These are phyloP conservation scores for Oryza officinalis DNA, from an alignment of 176 grass and related monocot genomes.

Conservation along the genomic window DNA sequence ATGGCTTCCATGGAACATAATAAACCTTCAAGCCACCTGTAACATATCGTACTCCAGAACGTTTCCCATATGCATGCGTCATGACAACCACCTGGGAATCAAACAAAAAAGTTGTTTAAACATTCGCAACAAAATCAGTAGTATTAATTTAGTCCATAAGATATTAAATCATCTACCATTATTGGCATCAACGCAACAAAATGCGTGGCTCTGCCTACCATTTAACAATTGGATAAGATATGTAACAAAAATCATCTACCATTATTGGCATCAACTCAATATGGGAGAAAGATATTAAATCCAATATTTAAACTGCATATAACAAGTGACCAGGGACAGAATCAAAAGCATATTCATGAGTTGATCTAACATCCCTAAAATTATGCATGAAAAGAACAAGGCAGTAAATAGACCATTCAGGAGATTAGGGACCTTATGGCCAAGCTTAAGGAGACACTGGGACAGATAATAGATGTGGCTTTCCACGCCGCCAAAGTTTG, in stretches of 20 bases:
- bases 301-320: conserved; percentile 4
- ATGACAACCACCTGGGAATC: conserved; percentile 79
- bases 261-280: not conserved
- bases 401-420: not conserved
- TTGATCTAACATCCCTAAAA: not conserved
- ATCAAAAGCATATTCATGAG: conserved; percentile 8
- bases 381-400: not conserved
- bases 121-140: not conserved
- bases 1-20: conserved; percentile 88
- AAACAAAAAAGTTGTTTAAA: not conserved
- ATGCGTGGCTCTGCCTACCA: not conserved
- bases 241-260: not conserved
- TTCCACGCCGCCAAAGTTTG: conserved; percentile 92
- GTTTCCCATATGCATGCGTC: conserved; percentile 94
- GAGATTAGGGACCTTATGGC: conserved; percentile 66
- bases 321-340: not conserved
- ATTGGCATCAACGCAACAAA: no score
- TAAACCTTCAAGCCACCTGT: conserved; percentile 92
- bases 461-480: conserved; percentile 96
- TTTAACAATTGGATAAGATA: not conserved
- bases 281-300: conserved; percentile 10
- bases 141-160: not conserved
- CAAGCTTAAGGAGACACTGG: conserved; percentile 88
- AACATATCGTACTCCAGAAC: conserved; percentile 87
- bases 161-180: no score